Base-by-base conservation (phyloP, 2,329 filamentous ascomycete genomes). In the Pseudogymnoascus sp. region DNA sequence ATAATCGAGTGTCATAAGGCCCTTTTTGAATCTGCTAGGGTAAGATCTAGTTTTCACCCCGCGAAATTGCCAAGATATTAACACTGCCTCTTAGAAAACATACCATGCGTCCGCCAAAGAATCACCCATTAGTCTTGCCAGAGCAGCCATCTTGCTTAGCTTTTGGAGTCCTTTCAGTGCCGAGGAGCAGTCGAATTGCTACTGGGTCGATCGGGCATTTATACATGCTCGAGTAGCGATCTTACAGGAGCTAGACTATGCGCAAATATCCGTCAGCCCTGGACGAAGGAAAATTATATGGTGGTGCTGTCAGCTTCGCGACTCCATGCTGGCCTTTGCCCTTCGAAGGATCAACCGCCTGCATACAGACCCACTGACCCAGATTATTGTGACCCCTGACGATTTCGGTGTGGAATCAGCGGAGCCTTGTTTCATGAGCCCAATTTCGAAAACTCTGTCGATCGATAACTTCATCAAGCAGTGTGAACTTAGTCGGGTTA, bases 201-300 rank as follows among this genome's bases (percentile, higher is more conserved):
- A 61, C 60, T 61, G 60, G 60, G 38, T 61, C 21, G 60, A 61
- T 17, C 60, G 51, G n/a, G 60, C 60, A 12, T 61, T 61, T 27
- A 61, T 31, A 55, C 25, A 61, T 58, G 60, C 60, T 13, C 13
- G 42, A 12, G 38, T 29, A 27, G 60, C 39, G 13, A 36, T 42
- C 17, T 36, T 61, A 7, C 60, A 61, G 9, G 48, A 61, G 29
- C 60, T 48, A 27, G 41, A 55, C 25, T 31, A 58, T 33, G 38
- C 29, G 2, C 42, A 31, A 15, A 42, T 51, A 61, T 61, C 29
- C 15, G 39, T 33, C 17, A 55, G 41, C n/a, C 41, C 21, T 4
- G 60, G 38, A 4, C 60, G 60, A 35, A 31, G 60, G 15, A 61
- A 61, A 15, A 48, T 61, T 25, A 61, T 61, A 1, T 61, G 60